Evolutionary conservation across 2,329 filamentous ascomycete species (phyloP), one percentile per base, ranked within the genome.

Genomic region (Talaromyces sp.): DNA sequence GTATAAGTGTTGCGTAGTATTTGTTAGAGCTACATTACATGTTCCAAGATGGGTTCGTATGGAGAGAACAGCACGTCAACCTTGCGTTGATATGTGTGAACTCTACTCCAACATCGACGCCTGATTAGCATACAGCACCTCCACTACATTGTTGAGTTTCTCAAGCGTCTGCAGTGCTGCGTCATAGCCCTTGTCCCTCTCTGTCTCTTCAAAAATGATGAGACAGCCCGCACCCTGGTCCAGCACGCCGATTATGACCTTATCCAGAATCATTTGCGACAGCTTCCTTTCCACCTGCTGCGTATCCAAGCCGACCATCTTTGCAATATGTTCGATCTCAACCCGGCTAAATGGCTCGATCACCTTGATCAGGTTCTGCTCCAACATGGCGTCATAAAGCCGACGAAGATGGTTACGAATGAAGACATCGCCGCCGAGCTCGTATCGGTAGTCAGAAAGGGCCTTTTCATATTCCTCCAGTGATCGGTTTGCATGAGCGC

Each of bases 351-450:
- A 99, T 24, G 94, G 94, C 83, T 99, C 94, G 73, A 99, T 99
- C 64, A 99, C 94, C 83, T 99, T 97, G 84, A 97, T 95, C 48
- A 99, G 85, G 77, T 99, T 99, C 84, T 99, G 94, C 82, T 99
- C 94, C 72, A 99, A 79, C 92, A 99, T 97, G 74, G 92, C 91
- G 77, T 99, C 94, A 80, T 99, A 99, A 56, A 99, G 83, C 56
- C 92, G 89, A 62, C 92, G 91, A 67, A 99, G 87, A 79, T 99
- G 94, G 77, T 94, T 96, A 64, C 93, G 91, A 77, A 99, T 95
- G 80, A 99, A 99, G 63, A 90, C 85, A 73, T 99, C 94, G 75
- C 90, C 90, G 67, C 92, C 93, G 12, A 99, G 87, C 80, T 97
- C 92, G 77, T 91, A 93, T 66, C 92, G 88, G 81, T 96, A 99